A percentile compares a stretch with the other conserved stretches of the same genome.
phyloP scores from a whole-genome alignment of 768 basidiomycete species.

The Naematelia encephala region DNA sequence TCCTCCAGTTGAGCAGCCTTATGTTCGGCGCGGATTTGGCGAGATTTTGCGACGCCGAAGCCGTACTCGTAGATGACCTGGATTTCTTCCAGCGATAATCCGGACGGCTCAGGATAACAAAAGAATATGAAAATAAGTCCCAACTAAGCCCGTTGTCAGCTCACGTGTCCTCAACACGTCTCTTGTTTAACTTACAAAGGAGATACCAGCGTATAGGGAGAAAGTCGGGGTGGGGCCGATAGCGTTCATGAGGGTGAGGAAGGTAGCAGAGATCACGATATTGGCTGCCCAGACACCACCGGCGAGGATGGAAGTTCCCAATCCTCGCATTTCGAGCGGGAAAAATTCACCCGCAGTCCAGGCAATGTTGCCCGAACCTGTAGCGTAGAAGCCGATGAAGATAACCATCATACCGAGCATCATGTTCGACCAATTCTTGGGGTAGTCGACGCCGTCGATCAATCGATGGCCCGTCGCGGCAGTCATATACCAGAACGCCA shows the following conservation, averaged over 20 bases:
- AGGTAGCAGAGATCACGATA: slow-evolving; percentile 37
- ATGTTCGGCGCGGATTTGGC: slow-evolving; percentile 28
- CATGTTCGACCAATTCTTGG: slow-evolving; percentile 29
- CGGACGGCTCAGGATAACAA: slow-evolving; percentile 36
- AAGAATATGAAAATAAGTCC: slow-evolving; percentile 39
- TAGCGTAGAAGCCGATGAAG: slow-evolving; percentile 32
- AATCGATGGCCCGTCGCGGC: slow-evolving; percentile 18
- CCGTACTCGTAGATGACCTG: slow-evolving; percentile 32
- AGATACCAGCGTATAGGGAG: slow-evolving; percentile 33
- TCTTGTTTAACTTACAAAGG: too few species aligned
- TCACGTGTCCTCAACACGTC: slow-evolving; percentile 15
- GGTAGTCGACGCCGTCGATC: slow-evolving; percentile 21
- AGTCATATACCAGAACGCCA: slow-evolving; percentile 34
- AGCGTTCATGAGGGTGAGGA: slow-evolving; percentile 34
- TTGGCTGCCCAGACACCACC: slow-evolving; percentile 35
- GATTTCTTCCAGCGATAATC: slow-evolving; percentile 36
- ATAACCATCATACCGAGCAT: slow-evolving; percentile 29
- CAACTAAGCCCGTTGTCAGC: too few species aligned
- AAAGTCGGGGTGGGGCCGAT: slow-evolving; percentile 26
- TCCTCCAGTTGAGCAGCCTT: slow-evolving; percentile 6
- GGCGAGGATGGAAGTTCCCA: slow-evolving; percentile 23
- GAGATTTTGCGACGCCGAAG: slow-evolving; percentile 30
- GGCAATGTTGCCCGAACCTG: slow-evolving; percentile 27
- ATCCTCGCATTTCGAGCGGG: slow-evolving; percentile 34
- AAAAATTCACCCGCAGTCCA: slow-evolving; percentile 30